Percentiles rank a stretch among this genome's conserved stretches.
Conservation (phyloP, 306 rosid species). For the Lithocarpus polystachyus region DNA sequence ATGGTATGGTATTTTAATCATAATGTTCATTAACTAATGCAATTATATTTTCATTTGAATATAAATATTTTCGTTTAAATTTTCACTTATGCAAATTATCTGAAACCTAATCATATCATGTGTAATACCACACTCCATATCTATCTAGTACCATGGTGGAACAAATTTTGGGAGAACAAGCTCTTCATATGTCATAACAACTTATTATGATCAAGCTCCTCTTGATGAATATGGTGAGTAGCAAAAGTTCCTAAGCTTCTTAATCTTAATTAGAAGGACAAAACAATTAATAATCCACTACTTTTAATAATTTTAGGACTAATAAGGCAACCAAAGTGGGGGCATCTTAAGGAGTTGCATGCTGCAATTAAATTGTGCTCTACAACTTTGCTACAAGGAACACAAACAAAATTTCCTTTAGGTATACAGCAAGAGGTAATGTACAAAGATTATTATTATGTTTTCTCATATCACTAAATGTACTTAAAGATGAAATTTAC, state of each 20-base stretch:
- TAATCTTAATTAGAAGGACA: background rate
- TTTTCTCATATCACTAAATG: background rate
- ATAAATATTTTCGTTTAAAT: background rate
- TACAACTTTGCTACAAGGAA: constrained; percentile 49
- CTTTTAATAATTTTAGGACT: constrained; percentile 39
- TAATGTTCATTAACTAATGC: background rate
- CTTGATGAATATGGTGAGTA: constrained; percentile 71
- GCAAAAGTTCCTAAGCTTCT: background rate
- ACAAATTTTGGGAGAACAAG: constrained; percentile 69
- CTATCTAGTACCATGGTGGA: constrained; percentile 69
- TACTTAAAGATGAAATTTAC: background rate
- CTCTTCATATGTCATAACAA: constrained; percentile 50
- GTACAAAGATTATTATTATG: constrained; percentile 16
- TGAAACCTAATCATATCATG: background rate
- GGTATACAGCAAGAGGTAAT: constrained; percentile 53
- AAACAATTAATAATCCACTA: background rate
- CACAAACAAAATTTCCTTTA: constrained; percentile 43
- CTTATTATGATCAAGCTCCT: constrained; percentile 72
- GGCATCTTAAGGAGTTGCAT: constrained; percentile 66
- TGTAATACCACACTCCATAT: background rate
- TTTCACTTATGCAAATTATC: background rate
- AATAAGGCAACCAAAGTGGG: constrained; percentile 70
- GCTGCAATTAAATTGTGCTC: constrained; percentile 57
- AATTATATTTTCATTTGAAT: background rate
- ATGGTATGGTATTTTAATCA: constrained; percentile 43